A percentile compares a stretch with the other conserved stretches of the same genome.
Evolutionary conservation across 2,329 filamentous ascomycete genomes (phyloP).

Genomic region (Monilinia aucupariae): DNA sequence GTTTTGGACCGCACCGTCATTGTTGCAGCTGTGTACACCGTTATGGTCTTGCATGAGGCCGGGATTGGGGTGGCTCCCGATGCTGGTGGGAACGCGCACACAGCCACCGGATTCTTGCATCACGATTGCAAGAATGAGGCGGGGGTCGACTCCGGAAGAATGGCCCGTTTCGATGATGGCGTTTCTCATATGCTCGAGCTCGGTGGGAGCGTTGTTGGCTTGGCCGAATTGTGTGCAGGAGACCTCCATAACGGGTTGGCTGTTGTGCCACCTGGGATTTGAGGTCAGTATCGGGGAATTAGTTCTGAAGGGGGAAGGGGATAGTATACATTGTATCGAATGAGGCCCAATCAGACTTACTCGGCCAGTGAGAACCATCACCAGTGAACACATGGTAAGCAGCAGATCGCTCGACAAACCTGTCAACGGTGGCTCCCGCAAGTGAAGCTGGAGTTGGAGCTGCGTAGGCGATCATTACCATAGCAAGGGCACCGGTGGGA

Average conservation of each 20-base stretch:
- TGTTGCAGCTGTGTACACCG: conserved; percentile 20
- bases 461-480: neutral
- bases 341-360: neutral
- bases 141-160: conserved; percentile 7
- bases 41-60: conserved; percentile 32
- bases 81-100: conserved; percentile 21
- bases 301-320: neutral
- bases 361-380: conserved; percentile 8
- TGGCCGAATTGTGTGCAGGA: conserved; percentile 8
- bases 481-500: neutral
- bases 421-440: neutral
- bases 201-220: conserved; percentile 7
- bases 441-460: neutral
- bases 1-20: conserved; percentile 7
- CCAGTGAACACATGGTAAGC: conserved; percentile 5
- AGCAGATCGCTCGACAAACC: neutral
- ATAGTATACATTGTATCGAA: conserved; percentile 11
- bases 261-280: conserved; percentile 8
- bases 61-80: conserved; percentile 18
- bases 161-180: neutral
- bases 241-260: neutral
- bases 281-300: neutral
- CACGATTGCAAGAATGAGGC: conserved; percentile 36
- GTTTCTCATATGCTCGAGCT: neutral
- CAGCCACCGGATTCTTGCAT: conserved; percentile 36